phyloP scores from a whole-genome alignment of 345 rosid genomes.

The Arabis alpina region DNA sequence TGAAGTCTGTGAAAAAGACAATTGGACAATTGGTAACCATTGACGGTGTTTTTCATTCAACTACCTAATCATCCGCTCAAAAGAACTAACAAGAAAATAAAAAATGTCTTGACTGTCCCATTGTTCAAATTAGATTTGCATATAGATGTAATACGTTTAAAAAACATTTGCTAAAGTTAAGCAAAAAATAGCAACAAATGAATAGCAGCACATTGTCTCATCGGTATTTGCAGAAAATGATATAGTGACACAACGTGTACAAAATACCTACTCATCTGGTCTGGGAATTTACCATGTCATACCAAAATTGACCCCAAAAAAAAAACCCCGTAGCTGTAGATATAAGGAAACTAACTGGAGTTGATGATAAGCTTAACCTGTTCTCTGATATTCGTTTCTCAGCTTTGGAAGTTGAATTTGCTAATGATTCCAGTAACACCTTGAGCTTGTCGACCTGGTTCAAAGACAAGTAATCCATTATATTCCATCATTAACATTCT shows the following conservation, averaged over 20 bases:
- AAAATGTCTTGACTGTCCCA: conserved; percentile 2
- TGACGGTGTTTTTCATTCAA: conserved; percentile 19
- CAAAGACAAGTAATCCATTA: conserved; percentile 31
- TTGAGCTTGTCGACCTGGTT: conserved; percentile 87
- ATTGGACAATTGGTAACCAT: conserved; percentile 20
- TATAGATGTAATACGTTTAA: not conserved
- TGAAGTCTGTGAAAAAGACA: conserved; percentile 53
- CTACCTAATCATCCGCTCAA: conserved; percentile 8
- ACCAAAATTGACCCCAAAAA: not conserved
- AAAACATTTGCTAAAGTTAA: not conserved
- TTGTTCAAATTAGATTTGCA: conserved; percentile 17
- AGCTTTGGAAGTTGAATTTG: conserved; percentile 74
- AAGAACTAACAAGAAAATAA: not conserved
- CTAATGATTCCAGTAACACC: conserved; percentile 89
- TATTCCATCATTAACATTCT: conserved; percentile 9
- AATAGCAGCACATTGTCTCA: conserved; percentile 12
- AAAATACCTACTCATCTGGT: not conserved
- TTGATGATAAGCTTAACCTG: conserved; percentile 49
- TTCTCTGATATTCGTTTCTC: conserved; percentile 87
- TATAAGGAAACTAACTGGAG: conserved; percentile 21
- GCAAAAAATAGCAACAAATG: conserved; percentile 6
- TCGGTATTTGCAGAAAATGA: conserved; percentile 14
- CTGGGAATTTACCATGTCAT: conserved; percentile 22
- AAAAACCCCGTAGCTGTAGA: not conserved
- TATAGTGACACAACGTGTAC: conserved; percentile 20